phyloP scores from a whole-genome alignment of 352 stramenopile genomes.

The Globisporangium heterothallicum region DNA sequence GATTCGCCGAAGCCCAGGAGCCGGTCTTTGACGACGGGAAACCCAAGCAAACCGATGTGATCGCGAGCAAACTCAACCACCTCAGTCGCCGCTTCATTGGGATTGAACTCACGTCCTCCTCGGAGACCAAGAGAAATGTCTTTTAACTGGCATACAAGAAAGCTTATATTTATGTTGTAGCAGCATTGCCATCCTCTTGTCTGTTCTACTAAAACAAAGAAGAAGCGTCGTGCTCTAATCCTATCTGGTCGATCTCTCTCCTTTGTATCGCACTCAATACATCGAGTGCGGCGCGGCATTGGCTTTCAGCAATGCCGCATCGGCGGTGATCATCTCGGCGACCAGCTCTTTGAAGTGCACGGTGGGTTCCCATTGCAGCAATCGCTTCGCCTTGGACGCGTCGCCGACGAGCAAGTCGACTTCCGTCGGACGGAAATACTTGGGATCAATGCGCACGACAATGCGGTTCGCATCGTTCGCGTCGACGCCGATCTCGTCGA shows the following conservation, averaged over 20 bases:
- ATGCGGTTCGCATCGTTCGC: constrained; percentile 80
- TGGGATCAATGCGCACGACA: constrained; percentile 93
- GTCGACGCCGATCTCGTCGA: constrained; percentile 94
- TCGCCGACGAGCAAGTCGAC: constrained; percentile 97
- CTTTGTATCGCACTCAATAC: not conserved
- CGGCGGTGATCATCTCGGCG: constrained; percentile 94
- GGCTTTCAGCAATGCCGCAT: constrained; percentile 32
- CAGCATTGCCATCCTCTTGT: too few relatives aligned
- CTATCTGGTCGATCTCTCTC: not conserved
- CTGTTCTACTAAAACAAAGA: too few relatives aligned
- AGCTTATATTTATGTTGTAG: not conserved
- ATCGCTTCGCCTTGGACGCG: constrained; percentile 88
- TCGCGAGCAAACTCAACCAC: constrained; percentile 54
- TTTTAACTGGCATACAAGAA: constrained; percentile 27
- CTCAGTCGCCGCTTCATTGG: constrained; percentile 53
- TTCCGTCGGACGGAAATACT: constrained; percentile 98
- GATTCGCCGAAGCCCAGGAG: constrained; percentile 37
- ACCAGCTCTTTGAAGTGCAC: constrained; percentile 93
- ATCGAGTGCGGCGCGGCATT: constrained; percentile 4
- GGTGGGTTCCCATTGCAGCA: constrained; percentile 90
- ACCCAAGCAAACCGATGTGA: constrained; percentile 26
- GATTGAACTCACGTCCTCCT: constrained; percentile 35
- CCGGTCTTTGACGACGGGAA: constrained; percentile 17
- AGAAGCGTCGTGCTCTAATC: constrained; percentile 1
- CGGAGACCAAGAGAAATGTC: constrained; percentile 35